phyloP scores from a whole-genome alignment of 2,329 filamentous ascomycete genomes.

The Dendryphion nanum region DNA sequence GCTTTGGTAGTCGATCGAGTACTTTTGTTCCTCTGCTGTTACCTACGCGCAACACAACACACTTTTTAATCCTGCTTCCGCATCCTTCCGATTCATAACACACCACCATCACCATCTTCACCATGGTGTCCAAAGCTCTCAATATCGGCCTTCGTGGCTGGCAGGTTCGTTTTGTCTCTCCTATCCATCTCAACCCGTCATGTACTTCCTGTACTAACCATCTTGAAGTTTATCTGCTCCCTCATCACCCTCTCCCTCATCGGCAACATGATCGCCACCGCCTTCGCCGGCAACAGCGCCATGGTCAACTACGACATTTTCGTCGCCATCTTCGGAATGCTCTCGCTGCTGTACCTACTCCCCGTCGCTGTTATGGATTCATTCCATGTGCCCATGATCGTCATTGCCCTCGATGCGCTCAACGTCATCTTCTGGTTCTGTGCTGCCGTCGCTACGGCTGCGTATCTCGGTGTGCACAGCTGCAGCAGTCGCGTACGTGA shows the following conservation, averaged over 20 bases:
- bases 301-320: constrained; percentile 67
- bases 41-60: background rate
- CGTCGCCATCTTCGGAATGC: constrained; percentile 63
- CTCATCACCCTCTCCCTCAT: constrained; percentile 61
- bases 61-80: constrained; percentile 2
- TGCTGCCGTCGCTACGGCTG: constrained; percentile 67
- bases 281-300: constrained; percentile 53
- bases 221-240: constrained; percentile 56
- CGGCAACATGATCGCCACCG: constrained; percentile 61
- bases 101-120: constrained; percentile 9
- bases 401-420: constrained; percentile 57
- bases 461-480: constrained; percentile 66
- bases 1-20: constrained; percentile 9
- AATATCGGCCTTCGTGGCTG: constrained; percentile 42
- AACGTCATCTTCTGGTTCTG: constrained; percentile 70
- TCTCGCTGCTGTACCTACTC: constrained; percentile 64
- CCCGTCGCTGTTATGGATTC: constrained; percentile 55
- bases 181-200: background rate
- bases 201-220: constrained; percentile 3
- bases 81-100: constrained; percentile 4
- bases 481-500: constrained; percentile 61
- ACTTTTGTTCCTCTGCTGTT: constrained; percentile 1
- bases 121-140: constrained; percentile 42
- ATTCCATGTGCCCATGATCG: constrained; percentile 53
- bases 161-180: constrained; percentile 33